Evolutionary conservation across 192 early-diverging fungal genomes (phyloP), one percentile per base, ranked within the genome.

Genomic region (Powellomyces hirtus): DNA sequence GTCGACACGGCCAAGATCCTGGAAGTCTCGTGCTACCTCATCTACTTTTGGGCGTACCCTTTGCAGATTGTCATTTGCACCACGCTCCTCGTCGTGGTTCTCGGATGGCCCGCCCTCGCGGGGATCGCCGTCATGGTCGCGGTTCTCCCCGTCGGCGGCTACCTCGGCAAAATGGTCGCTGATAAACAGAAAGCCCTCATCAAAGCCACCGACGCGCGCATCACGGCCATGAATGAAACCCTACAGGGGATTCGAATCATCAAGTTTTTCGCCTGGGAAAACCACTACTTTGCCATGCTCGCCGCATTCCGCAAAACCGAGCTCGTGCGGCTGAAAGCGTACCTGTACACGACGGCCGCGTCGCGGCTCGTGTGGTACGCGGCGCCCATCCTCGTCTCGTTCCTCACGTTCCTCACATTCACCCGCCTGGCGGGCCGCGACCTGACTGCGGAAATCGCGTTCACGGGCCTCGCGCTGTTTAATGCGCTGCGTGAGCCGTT

Each of bases 191-290:
- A 86, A n/a, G 71, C 82, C 13, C 56, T 86, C n/a, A 84, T 90
- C 66, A 68, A 62, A 34, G 75, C 81, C 14, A 90, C 86, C 11
- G 91, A 92, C 66, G 75, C 91, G 67, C 88, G 95, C 20, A 80
- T 95, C 36, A 84, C 89, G n/a, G 79, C 86, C 64, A 87, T 94
- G 56, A 96, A 91, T 57, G 94, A 98, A 75, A 79, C 92, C 64
- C 78, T 96, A 46, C 82, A 92, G 76, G 94, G 92, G 38, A 96
- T 98, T 40, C 84, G 93, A 22, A 91, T 97, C n/a, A 88, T 98
- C 60, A 98, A 98, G 73, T 97, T 77, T 63, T 80, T 84, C 53
- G 78, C 76, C n/a, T 84, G 83, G 79, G 83, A 84, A 46, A 20
- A 30, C 5, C 81, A 89, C 31, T 96, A 95, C 66, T 73, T 90